Conservation (phyloP, 345 rosid species). For the Raphanus raphanistrum region DNA sequence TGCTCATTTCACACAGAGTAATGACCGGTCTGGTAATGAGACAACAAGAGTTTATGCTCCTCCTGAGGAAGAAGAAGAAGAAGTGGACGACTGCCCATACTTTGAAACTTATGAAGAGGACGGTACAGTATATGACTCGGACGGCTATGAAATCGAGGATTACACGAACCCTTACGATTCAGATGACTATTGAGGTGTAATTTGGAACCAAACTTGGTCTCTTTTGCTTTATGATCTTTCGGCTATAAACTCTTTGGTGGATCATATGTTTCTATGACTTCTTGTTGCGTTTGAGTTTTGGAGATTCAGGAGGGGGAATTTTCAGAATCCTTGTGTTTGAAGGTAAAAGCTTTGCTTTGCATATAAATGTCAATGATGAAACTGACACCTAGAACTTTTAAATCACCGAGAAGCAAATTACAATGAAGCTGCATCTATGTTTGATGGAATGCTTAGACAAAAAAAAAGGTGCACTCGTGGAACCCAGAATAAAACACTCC, state of each 20-base stretch:
- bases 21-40: not conserved
- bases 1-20: not conserved
- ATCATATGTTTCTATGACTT: not conserved
- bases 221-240: not conserved
- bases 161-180: constrained; percentile 24
- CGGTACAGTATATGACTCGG: constrained; percentile 6
- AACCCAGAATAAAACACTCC: too few species aligned
- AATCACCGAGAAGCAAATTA: too few species aligned
- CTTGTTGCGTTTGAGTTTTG: not conserved
- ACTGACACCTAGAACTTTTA: too few species aligned
- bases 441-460: too few species aligned
- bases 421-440: too few species aligned
- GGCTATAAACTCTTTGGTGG: not conserved
- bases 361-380: too few species aligned
- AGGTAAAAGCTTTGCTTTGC: not conserved
- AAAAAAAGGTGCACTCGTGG: too few species aligned
- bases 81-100: constrained; percentile 3
- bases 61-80: not conserved
- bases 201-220: constrained; percentile 7
- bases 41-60: not conserved
- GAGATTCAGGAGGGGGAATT: not conserved
- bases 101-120: constrained; percentile 19
- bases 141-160: constrained; percentile 27
- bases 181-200: constrained; percentile 26
- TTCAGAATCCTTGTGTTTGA: not conserved